Evolutionary conservation across 768 basidiomycete species (phyloP).

Genomic region (Auricularia sp.): DNA sequence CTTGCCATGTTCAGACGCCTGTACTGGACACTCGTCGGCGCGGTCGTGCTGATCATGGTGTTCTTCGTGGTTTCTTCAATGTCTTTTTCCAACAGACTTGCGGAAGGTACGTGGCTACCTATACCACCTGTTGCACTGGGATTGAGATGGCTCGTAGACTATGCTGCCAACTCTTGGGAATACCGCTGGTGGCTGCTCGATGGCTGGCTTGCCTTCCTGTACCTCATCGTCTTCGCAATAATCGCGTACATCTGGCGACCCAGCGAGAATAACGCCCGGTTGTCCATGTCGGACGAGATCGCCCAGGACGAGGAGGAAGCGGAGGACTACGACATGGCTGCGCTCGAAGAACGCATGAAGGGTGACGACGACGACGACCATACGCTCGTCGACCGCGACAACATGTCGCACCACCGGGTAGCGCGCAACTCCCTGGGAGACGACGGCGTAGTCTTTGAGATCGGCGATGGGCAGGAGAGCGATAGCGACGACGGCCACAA

Average conservation of each 20-base stretch:
- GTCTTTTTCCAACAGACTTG: slow-evolving; percentile 82
- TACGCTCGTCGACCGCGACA: slow-evolving; percentile 57
- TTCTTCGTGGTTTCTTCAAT: slow-evolving; percentile 93
- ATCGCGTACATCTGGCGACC: slow-evolving; percentile 94
- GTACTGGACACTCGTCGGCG: slow-evolving; percentile 72
- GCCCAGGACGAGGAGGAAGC: slow-evolving; percentile 93
- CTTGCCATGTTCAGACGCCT: slow-evolving; percentile 81
- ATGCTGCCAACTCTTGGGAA: slow-evolving; percentile 83
- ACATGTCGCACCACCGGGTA: slow-evolving; percentile 31
- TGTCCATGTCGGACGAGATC: slow-evolving; percentile 94
- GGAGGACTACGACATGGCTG: slow-evolving; percentile 82
- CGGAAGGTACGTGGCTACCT: slow-evolving; percentile 56
- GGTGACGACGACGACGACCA: slow-evolving; percentile 53
- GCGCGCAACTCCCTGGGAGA: slow-evolving; percentile 31
- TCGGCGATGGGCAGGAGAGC: slow-evolving; percentile 72
- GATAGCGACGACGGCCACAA: slow-evolving; percentile 50
- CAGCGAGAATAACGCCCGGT: slow-evolving; percentile 76
- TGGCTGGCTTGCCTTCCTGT: slow-evolving; percentile 86
- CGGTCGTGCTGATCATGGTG: slow-evolving; percentile 69
- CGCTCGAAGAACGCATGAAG: slow-evolving; percentile 46
- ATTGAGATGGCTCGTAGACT: slow-evolving; percentile 41
- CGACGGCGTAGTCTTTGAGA: slow-evolving; percentile 80
- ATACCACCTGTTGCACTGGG: too few species aligned
- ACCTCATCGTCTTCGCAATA: slow-evolving; percentile 65
- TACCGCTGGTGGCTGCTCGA: slow-evolving; percentile 94